Evolutionary conservation across 164 flowering plant species (phyloP).

Genomic region (Aristolochia contorta): DNA sequence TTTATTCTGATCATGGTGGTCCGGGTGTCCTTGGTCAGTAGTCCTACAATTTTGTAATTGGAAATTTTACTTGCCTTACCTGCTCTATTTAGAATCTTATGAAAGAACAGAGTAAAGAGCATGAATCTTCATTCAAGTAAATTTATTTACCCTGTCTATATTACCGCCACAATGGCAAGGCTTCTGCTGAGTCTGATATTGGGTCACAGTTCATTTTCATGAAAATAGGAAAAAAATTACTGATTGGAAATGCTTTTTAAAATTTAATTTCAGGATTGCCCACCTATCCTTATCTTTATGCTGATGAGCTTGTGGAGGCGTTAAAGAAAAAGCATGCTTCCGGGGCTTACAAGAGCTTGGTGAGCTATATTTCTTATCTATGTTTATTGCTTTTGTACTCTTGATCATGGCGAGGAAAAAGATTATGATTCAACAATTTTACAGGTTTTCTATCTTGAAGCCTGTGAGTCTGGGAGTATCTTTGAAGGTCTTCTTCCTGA

Average conservation of each 20-base stretch:
- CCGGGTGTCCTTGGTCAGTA: constrained; percentile 88
- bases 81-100: neutral
- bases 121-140: too few species aligned
- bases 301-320: constrained; percentile 31
- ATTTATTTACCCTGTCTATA: too few species aligned
- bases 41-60: neutral
- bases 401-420: too few species aligned
- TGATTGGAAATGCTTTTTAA: neutral
- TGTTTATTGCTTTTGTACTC: too few species aligned
- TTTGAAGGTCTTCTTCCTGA: constrained; percentile 86
- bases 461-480: constrained; percentile 95
- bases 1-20: constrained; percentile 84
- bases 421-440: neutral
- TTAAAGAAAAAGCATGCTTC: constrained; percentile 48
- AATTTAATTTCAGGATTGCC: constrained; percentile 41
- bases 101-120: too few species aligned
- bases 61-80: neutral
- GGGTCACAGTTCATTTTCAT: too few species aligned
- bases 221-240: too few species aligned
- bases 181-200: too few species aligned
- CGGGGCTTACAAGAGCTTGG: constrained; percentile 51
- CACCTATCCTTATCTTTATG: constrained; percentile 39
- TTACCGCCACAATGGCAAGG: too few species aligned
- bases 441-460: constrained; percentile 87
- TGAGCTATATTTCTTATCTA: constrained; percentile 13